Evolutionary conservation across 768 basidiomycete species (phyloP).

Genomic region (Tylopilus rubrobrunneus): DNA sequence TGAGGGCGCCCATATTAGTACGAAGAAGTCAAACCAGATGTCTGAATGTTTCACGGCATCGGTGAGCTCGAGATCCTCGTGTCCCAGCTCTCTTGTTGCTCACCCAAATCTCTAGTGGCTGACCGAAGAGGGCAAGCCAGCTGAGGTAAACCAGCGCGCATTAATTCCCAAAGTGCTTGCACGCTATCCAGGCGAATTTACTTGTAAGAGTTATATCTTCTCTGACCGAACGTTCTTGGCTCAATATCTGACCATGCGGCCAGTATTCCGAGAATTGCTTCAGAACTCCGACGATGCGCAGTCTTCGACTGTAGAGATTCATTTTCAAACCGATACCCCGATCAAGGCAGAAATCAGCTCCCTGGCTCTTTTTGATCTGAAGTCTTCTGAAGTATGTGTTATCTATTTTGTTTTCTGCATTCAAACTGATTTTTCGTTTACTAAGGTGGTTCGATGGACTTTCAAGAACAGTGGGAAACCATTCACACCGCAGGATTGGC

Average conservation of each 20-base stretch:
- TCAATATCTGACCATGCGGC: too few species aligned
- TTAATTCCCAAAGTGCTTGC: slow-evolving; percentile 94
- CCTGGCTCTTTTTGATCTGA: slow-evolving; percentile 52
- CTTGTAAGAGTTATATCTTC: slow-evolving; percentile 36
- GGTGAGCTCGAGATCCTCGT: background rate
- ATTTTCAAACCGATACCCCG: slow-evolving; percentile 62
- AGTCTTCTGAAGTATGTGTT: slow-evolving; percentile 47
- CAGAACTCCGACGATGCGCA: slow-evolving; percentile 77
- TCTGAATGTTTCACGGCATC: background rate
- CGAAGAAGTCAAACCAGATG: background rate
- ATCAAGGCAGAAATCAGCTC: slow-evolving; percentile 3
- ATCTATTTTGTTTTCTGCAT: background rate
- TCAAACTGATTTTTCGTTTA: too few species aligned
- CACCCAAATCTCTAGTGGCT: slow-evolving; percentile 30
- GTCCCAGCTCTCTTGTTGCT: background rate
- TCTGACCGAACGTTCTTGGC: background rate
- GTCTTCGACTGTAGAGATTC: slow-evolving; percentile 69
- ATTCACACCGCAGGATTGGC: slow-evolving; percentile 88
- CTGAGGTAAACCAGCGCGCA: slow-evolving; percentile 88
- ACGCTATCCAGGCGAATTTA: slow-evolving; percentile 90
- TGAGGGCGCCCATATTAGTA: background rate
- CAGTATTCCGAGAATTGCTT: slow-evolving; percentile 46
- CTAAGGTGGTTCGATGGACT: slow-evolving; percentile 71
- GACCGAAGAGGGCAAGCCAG: slow-evolving; percentile 57
- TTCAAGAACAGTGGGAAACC: slow-evolving; percentile 84